Percentiles rank a stretch among this genome's conserved stretches.
Evolutionary conservation across 1,284 basidiomycete genomes (phyloP).

Genomic region (Cutaneotrichosporon curvatum): DNA sequence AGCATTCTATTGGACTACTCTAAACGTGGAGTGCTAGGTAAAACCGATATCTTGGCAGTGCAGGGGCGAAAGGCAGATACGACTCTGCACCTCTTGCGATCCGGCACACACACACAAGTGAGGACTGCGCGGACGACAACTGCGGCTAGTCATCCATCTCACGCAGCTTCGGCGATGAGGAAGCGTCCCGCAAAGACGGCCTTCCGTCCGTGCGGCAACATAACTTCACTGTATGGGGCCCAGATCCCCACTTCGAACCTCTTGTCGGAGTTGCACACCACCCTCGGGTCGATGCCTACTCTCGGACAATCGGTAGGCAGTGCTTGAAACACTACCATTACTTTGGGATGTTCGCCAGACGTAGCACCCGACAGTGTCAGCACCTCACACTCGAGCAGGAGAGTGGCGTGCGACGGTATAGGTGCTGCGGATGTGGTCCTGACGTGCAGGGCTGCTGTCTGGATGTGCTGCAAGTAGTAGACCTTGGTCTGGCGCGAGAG

Average conservation of each 20-base stretch:
- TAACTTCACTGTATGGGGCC: slow-evolving; percentile 17
- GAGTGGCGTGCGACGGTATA: slow-evolving; percentile 18
- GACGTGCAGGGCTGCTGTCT: slow-evolving; percentile 10
- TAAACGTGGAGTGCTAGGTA: too few species aligned
- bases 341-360: background rate
- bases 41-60: too few species aligned
- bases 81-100: too few species aligned
- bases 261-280: background rate
- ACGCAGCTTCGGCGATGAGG: slow-evolving; percentile 25
- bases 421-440: background rate
- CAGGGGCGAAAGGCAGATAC: too few species aligned
- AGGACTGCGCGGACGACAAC: too few species aligned
- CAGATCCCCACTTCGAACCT: slow-evolving; percentile 27
- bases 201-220: slow-evolving; percentile 4
- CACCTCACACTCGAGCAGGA: slow-evolving; percentile 18
- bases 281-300: slow-evolving; percentile 24
- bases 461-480: slow-evolving; percentile 10
- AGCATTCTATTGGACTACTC: too few species aligned
- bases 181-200: slow-evolving; percentile 32
- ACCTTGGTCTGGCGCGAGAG: slow-evolving; percentile 15
- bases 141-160: too few species aligned
- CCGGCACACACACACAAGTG: too few species aligned
- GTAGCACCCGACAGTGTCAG: background rate
- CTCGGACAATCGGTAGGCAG: slow-evolving; percentile 24
- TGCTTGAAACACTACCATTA: slow-evolving; percentile 19